These are phyloP conservation scores for Rhodotorula sp. DNA, from an alignment of 1,284 basidiomycete species.

Conservation along the genomic window DNA sequence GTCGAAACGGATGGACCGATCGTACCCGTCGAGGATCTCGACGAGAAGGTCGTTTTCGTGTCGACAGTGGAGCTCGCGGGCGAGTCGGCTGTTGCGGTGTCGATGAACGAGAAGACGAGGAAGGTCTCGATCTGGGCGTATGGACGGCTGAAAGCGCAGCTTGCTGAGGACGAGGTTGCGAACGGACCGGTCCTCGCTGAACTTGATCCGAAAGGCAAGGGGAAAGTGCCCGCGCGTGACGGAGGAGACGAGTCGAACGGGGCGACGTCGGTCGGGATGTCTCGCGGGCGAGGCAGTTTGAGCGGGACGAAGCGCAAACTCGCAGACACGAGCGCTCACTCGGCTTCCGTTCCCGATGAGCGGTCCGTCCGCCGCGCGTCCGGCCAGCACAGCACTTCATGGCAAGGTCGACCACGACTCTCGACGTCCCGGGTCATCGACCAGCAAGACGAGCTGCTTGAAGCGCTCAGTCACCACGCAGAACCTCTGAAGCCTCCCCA, in stretches of 20 bases:
- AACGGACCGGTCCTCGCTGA: too few relatives aligned
- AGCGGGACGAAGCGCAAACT: constrained; percentile 17
- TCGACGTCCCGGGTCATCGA: not conserved
- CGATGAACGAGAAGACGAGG: too few relatives aligned
- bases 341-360: not conserved
- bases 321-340: not conserved
- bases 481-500: not conserved
- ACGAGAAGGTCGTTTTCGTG: too few relatives aligned
- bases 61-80: not conserved
- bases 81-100: too few relatives aligned
- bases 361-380: not conserved
- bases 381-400: not conserved
- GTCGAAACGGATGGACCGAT: not conserved
- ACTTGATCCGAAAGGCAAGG: not conserved
- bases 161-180: not conserved
- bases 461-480: not conserved
- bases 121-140: not conserved
- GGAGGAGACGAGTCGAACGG: too few relatives aligned
- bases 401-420: not conserved
- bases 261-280: not conserved
- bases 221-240: not conserved
- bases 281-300: not conserved
- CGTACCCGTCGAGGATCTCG: not conserved
- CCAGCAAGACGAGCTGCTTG: not conserved
- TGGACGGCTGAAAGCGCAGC: not conserved